Conservation (phyloP, 345 rosid genomes). For the Bruguiera sexangula region DNA sequence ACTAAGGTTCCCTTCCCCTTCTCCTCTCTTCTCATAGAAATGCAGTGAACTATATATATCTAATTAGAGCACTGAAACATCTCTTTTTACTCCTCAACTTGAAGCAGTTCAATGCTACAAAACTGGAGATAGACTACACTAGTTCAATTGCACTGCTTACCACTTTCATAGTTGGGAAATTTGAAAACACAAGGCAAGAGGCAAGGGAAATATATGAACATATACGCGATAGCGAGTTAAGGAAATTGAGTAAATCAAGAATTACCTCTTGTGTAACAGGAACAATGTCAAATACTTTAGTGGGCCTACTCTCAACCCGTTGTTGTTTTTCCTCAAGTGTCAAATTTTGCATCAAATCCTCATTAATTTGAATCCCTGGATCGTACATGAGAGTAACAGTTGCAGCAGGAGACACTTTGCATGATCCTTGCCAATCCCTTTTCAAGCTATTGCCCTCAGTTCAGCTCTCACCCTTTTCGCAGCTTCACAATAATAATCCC, state of each 20-base stretch:
- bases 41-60: too few species aligned
- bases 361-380: constrained; percentile 86
- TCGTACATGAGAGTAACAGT: constrained; percentile 94
- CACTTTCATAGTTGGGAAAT: too few species aligned
- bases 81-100: too few species aligned
- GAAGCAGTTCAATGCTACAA: too few species aligned
- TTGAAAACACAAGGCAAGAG: too few species aligned
- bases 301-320: constrained; percentile 87
- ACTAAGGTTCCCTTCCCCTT: too few species aligned
- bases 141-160: too few species aligned
- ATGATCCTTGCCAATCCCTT: constrained; percentile 96
- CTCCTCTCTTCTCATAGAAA: too few species aligned
- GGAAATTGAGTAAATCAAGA: background rate
- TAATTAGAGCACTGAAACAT: too few species aligned
- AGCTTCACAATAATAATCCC: constrained; percentile 88
- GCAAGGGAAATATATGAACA: too few species aligned
- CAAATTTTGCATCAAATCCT: constrained; percentile 79
- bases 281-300: constrained; percentile 77
- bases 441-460: constrained; percentile 89
- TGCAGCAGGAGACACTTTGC: constrained; percentile 99
- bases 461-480: constrained; percentile 81
- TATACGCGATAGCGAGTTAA: too few species aligned
- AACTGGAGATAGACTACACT: too few species aligned
- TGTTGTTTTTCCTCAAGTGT: constrained; percentile 62
- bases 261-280: constrained; percentile 65